Evolutionary conservation across 2,329 filamentous ascomycete species (phyloP).

Genomic region (Neofusicoccum umdonicola): DNA sequence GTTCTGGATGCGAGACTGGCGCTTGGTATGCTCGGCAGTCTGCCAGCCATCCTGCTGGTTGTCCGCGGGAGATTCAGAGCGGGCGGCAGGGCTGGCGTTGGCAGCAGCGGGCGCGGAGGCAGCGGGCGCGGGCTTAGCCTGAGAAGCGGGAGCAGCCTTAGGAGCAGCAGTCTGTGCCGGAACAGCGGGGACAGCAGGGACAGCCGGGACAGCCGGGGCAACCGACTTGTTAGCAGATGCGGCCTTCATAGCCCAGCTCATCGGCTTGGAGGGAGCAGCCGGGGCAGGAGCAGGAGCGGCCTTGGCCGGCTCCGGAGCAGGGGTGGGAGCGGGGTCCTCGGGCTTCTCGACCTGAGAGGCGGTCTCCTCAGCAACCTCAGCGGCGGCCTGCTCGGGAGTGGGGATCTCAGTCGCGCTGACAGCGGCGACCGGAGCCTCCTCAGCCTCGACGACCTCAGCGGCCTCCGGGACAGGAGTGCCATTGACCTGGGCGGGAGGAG

Average conservation of each 20-base stretch:
- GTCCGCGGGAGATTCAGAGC: slow-evolving; percentile 29
- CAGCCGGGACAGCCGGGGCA: slow-evolving; percentile 40
- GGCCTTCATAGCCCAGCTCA: slow-evolving; percentile 67
- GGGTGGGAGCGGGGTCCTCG: slow-evolving; percentile 59
- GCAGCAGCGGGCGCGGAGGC: slow-evolving; percentile 28
- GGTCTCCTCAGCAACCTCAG: slow-evolving; percentile 31
- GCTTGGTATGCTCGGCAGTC: slow-evolving; percentile 80
- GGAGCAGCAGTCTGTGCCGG: slow-evolving; percentile 33
- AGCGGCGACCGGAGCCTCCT: slow-evolving; percentile 37
- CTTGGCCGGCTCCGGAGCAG: slow-evolving; percentile 56
- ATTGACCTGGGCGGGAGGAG: slow-evolving; percentile 34
- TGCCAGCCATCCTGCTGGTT: slow-evolving; percentile 70
- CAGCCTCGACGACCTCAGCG: slow-evolving; percentile 36
- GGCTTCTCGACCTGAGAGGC: slow-evolving; percentile 56
- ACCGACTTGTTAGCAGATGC: slow-evolving; percentile 49
- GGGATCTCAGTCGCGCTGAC: slow-evolving; percentile 24
- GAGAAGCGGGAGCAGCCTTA: slow-evolving; percentile 26
- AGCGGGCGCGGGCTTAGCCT: slow-evolving; percentile 22
- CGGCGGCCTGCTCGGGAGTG: slow-evolving; percentile 34
- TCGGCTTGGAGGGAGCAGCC: slow-evolving; percentile 56
- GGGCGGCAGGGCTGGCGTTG: slow-evolving; percentile 26
- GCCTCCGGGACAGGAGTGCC: slow-evolving; percentile 36
- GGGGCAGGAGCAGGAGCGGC: slow-evolving; percentile 58
- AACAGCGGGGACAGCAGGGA: slow-evolving; percentile 35
- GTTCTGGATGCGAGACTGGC: slow-evolving; percentile 72